A percentile compares a stretch with the other conserved stretches of the same genome.
Evolutionary conservation across 257 asterid species (phyloP).

Genomic region (Plantago elongata): DNA sequence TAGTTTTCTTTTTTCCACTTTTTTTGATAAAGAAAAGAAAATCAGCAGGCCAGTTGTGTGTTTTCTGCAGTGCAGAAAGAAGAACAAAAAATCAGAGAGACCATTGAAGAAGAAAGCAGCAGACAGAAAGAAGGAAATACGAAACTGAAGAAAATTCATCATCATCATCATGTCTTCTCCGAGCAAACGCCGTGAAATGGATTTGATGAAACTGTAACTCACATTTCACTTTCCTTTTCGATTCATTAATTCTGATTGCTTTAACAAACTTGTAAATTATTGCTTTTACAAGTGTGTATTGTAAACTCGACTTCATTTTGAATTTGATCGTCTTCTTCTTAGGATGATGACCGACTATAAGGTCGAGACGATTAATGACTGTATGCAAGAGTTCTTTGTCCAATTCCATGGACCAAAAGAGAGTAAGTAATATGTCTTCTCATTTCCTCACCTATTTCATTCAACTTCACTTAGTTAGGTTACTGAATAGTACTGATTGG

Average conservation of each 20-base stretch:
- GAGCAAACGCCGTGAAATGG: constrained; percentile 92
- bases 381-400: constrained; percentile 79
- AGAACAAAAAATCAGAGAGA: too few relatives aligned
- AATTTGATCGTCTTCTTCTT: constrained; percentile 15
- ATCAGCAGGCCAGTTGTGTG: too few relatives aligned
- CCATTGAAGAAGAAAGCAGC: not conserved
- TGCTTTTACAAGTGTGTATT: too few relatives aligned
- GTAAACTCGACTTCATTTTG: too few relatives aligned
- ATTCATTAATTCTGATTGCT: not conserved
- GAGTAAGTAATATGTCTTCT: too few relatives aligned
- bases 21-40: too few relatives aligned
- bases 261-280: too few relatives aligned
- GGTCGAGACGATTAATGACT: constrained; percentile 92
- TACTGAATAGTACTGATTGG: too few relatives aligned
- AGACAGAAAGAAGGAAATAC: not conserved
- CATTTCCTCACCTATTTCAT: constrained; percentile 12
- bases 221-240: constrained; percentile 10
- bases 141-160: not conserved
- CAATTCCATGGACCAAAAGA: constrained; percentile 90
- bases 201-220: constrained; percentile 84
- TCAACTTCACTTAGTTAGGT: not conserved
- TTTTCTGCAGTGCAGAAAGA: too few relatives aligned
- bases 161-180: constrained; percentile 69
- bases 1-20: too few relatives aligned
- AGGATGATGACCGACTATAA: constrained; percentile 96